phyloP scores from a whole-genome alignment of 192 early-diverging fungal genomes.

The Ambispora gerdemannii region DNA sequence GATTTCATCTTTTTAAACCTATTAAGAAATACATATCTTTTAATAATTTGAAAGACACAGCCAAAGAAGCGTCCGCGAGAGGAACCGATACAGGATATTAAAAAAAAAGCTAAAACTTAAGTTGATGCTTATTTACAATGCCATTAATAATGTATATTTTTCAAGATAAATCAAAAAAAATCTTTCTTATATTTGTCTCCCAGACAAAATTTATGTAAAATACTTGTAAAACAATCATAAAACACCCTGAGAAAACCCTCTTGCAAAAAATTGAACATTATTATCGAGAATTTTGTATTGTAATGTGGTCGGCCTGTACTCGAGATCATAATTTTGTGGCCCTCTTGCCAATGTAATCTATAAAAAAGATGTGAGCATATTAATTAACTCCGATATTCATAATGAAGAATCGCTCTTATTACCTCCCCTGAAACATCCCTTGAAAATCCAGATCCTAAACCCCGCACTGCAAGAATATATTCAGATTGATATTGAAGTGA shows the following conservation, averaged over 20 bases:
- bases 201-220: too few relatives aligned
- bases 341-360: constrained; percentile 51
- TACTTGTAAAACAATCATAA: too few relatives aligned
- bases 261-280: constrained; percentile 57
- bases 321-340: constrained; percentile 42
- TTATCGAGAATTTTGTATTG: constrained; percentile 62
- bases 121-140: too few relatives aligned
- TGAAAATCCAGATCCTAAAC: constrained; percentile 50
- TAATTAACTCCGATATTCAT: not conserved
- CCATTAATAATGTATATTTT: too few relatives aligned
- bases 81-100: too few relatives aligned
- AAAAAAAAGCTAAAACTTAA: too few relatives aligned
- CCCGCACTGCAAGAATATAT: constrained; percentile 47
- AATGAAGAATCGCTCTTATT: not conserved
- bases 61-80: too few relatives aligned
- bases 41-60: too few relatives aligned
- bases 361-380: not conserved
- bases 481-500: constrained; percentile 47
- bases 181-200: too few relatives aligned
- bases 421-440: constrained; percentile 59
- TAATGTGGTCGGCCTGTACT: constrained; percentile 43
- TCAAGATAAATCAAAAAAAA: too few relatives aligned
- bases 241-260: constrained; percentile 51
- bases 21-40: too few relatives aligned
- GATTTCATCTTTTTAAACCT: too few relatives aligned